Conservation (phyloP, 208 protist genomes). For the Acanthamoeba royreba region DNA sequence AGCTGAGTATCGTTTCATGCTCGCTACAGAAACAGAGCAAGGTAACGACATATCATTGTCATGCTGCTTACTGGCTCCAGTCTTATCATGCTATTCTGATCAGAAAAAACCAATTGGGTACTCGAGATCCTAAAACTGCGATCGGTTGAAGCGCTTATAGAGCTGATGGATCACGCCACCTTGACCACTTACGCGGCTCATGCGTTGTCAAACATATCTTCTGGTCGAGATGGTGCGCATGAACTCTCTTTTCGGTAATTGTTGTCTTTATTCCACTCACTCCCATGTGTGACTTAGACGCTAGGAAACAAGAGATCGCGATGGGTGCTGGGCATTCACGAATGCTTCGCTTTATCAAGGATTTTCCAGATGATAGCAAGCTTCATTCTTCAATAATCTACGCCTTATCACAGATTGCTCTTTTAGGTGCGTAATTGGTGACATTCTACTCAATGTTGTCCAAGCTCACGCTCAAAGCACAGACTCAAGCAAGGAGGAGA, state of each 20-base stretch:
- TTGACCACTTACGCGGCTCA: not conserved
- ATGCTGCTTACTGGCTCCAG: not conserved
- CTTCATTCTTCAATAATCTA: not conserved
- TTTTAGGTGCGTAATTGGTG: not conserved
- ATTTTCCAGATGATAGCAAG: not conserved
- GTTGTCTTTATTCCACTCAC: too few species aligned
- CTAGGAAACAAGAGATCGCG: not conserved
- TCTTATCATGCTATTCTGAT: not conserved
- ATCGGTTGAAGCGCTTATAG: not conserved
- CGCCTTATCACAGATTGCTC: not conserved
- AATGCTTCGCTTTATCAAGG: not conserved
- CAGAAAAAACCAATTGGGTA: slow-evolving; percentile 45
- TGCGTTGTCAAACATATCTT: not conserved
- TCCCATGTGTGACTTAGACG: not conserved
- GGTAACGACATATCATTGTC: not conserved
- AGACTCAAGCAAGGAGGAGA: not conserved
- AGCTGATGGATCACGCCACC: not conserved
- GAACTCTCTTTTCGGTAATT: too few species aligned
- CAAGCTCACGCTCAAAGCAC: not conserved
- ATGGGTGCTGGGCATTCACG: not conserved
- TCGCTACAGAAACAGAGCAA: slow-evolving; percentile 5
- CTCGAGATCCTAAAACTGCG: slow-evolving; percentile 31
- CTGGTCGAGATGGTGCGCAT: not conserved
- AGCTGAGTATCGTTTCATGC: not conserved
- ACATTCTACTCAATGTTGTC: not conserved